Evolutionary conservation across 2,329 filamentous ascomycete species (phyloP), one percentile per base, ranked within the genome.

Genomic region (Pseudocercospora fijiensis): DNA sequence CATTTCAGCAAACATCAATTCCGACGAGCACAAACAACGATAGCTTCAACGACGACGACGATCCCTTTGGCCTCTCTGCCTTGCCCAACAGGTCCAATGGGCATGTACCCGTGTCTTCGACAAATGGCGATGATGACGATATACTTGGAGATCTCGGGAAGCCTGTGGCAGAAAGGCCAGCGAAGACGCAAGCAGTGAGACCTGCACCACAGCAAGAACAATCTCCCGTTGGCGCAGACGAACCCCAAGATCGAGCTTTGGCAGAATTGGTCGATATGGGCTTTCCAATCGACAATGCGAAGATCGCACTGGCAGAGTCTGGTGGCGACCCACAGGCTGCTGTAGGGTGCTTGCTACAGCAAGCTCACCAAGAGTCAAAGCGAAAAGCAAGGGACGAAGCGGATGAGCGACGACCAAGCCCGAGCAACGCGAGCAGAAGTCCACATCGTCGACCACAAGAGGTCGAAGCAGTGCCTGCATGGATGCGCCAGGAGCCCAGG

Each of bases 201-300:
- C 24, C 55, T 11, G 11, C 52, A 24, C 58, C 60, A 28, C 58
- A 60, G n/a, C 4, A 55, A 51, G 45, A 53, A 51, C 58, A 57
- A 33, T 52, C 41, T 20, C 16, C 57, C 45, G 33, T 30, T 27
- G 56, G 57, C 11, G 61, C 65, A 49, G 69, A 73, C 45, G 59
- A 57, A 55, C 57, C 63, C 52, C 61, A 65, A 65, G 92, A 96
- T 73, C 86, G 85, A 69, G 91, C 92, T 9, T 86, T 98, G 26
- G 91, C 91, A 9, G 92, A 98, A 75, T 80, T 99, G 26, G 87
- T 97, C 2, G 94, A 97, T 69, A 98, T 98, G 86, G 95, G 95
- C 0, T 99, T 99, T 71, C 87, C 91, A 0, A 84, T 88, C 0
- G 91, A 96, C 63, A 92, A 92, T 72, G 90, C 95, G n/a, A 85